These are phyloP conservation scores for Penicillium subrubescens DNA, from an alignment of 495 filamentous ascomycete genomes.

Conservation along the genomic window DNA sequence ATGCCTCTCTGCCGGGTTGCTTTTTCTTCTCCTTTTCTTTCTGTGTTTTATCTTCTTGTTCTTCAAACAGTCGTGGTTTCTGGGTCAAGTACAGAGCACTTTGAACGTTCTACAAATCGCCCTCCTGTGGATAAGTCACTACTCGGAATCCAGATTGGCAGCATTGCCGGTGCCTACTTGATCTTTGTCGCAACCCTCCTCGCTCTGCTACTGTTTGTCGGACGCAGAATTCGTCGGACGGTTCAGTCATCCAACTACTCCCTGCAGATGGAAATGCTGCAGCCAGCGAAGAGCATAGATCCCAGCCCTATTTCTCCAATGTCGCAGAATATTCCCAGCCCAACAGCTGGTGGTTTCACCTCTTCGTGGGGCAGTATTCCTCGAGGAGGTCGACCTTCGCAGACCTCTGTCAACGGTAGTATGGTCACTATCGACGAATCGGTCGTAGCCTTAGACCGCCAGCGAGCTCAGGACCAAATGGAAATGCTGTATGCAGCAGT, in stretches of 20 bases:
- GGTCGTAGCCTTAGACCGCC: conserved; percentile 71
- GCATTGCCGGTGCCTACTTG: conserved; percentile 78
- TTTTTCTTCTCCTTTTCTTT: conserved; percentile 14
- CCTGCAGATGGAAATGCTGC: conserved; percentile 65
- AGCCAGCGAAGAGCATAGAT: conserved; percentile 53
- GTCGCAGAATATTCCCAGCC: conserved; percentile 45
- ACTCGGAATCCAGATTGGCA: conserved; percentile 74
- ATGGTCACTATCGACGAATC: conserved; percentile 70
- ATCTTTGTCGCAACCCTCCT: conserved; percentile 70
- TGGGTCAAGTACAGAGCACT: conserved; percentile 7
- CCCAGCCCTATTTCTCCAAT: conserved; percentile 50
- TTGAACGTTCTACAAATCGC: conserved; percentile 13
- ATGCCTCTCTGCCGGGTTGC: conserved; percentile 21
- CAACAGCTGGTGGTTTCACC: conserved; percentile 37
- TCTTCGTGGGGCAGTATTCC: conserved; percentile 47
- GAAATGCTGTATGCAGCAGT: conserved; percentile 89
- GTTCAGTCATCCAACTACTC: conserved; percentile 55
- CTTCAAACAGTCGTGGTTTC: conserved; percentile 14
- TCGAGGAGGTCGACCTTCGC: conserved; percentile 37
- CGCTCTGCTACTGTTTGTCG: conserved; percentile 64
- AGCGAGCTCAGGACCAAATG: conserved; percentile 74
- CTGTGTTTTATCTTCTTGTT: conserved; percentile 13
- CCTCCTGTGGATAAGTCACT: conserved; percentile 52
- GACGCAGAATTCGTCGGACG: conserved; percentile 57
- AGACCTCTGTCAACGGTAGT: conserved; percentile 48